A percentile compares a stretch with the other conserved stretches of the same genome.
phyloP scores from a whole-genome alignment of 805 yeast species.

The Saccharomycopsis schoenii region DNA sequence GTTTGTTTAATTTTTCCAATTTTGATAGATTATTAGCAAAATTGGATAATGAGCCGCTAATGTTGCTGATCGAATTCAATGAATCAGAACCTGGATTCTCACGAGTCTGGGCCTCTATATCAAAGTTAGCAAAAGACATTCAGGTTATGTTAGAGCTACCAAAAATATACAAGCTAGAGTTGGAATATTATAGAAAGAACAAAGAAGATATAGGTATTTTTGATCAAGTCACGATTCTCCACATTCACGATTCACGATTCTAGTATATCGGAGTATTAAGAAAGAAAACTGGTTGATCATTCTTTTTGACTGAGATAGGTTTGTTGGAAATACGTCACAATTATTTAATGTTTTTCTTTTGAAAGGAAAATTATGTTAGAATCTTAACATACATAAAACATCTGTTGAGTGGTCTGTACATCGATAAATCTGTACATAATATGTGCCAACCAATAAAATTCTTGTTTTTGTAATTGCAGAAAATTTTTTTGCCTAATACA shows the following conservation, averaged over 20 bases:
- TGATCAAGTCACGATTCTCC: too few relatives aligned
- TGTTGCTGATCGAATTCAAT: conserved; percentile 18
- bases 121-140: conserved; percentile 19
- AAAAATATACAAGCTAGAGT: too few relatives aligned
- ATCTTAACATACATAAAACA: too few relatives aligned
- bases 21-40: conserved; percentile 42
- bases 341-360: too few relatives aligned
- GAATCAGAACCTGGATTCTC: conserved; percentile 8
- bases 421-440: neutral
- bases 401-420: neutral
- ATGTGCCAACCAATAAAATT: neutral
- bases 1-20: conserved; percentile 39
- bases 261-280: neutral
- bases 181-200: neutral
- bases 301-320: too few relatives aligned
- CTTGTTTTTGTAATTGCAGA: neutral
- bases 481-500: neutral
- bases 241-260: too few relatives aligned
- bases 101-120: conserved; percentile 24
- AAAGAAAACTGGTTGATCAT: too few relatives aligned
- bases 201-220: too few relatives aligned
- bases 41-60: conserved; percentile 26
- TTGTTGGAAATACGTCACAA: too few relatives aligned
- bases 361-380: too few relatives aligned
- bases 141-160: neutral